Evolutionary conservation across 75 land plant species (phyloP).

Genomic region (Sequoiadendron giganteum): DNA sequence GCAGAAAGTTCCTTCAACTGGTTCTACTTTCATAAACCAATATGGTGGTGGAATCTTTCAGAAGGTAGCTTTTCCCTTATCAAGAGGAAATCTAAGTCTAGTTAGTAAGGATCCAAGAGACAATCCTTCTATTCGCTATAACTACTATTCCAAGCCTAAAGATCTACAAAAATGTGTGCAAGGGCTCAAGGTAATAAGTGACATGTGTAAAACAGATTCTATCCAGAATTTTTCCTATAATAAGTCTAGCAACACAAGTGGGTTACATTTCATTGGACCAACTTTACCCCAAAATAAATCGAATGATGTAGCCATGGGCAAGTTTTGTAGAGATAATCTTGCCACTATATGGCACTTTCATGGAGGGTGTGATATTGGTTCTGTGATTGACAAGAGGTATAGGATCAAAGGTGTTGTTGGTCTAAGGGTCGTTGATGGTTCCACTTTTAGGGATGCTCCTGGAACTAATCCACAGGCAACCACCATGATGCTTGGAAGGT

Average conservation of each 20-base stretch:
- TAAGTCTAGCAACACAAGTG: not conserved
- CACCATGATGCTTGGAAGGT: slow-evolving; percentile 85
- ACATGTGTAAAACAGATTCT: slow-evolving; percentile 37
- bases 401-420: slow-evolving; percentile 49
- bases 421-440: slow-evolving; percentile 75
- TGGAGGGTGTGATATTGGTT: slow-evolving; percentile 66
- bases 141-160: slow-evolving; percentile 47
- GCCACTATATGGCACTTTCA: slow-evolving; percentile 87
- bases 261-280: slow-evolving; percentile 41
- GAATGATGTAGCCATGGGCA: slow-evolving; percentile 31
- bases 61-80: slow-evolving; percentile 54
- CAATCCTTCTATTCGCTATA: slow-evolving; percentile 58
- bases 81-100: slow-evolving; percentile 44
- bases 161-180: slow-evolving; percentile 47
- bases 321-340: slow-evolving; percentile 56
- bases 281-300: slow-evolving; percentile 27
- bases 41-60: slow-evolving; percentile 50
- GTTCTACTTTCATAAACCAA: slow-evolving; percentile 15
- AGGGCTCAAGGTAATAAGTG: slow-evolving; percentile 39
- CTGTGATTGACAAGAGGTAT: slow-evolving; percentile 46
- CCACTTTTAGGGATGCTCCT: slow-evolving; percentile 54
- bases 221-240: slow-evolving; percentile 28
- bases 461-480: slow-evolving; percentile 94
- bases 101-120: slow-evolving; percentile 43
- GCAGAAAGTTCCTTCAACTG: slow-evolving; percentile 14